Conservation (phyloP, 768 basidiomycete genomes). For the Phaeotremella fagi region DNA sequence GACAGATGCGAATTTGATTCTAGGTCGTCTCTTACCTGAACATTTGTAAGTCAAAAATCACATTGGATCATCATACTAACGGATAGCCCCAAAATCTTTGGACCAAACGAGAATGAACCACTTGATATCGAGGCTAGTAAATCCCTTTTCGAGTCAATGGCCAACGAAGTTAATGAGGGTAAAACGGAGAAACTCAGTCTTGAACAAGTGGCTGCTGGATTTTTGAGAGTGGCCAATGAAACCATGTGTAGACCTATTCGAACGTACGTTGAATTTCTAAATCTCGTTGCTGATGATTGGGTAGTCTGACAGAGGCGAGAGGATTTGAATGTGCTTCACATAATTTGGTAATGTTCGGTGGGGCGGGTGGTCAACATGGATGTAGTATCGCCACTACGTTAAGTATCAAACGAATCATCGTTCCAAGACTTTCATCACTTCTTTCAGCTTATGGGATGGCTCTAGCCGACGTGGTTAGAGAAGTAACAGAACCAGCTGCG, state of each 20-base stretch:
- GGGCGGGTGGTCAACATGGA: conserved; percentile 47
- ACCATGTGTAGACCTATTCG: conserved; percentile 63
- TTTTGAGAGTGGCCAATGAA: conserved; percentile 94
- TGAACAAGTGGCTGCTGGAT: conserved; percentile 87
- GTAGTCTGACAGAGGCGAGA: conserved; percentile 70
- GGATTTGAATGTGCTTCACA: conserved; percentile 80
- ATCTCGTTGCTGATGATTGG: conserved; percentile 53
- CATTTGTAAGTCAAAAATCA: conserved; percentile 50
- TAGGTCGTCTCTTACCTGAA: conserved; percentile 58
- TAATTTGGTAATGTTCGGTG: conserved; percentile 48
- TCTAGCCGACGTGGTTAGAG: conserved; percentile 49
- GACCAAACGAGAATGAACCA: conserved; percentile 77
- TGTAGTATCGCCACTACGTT: conserved; percentile 37
- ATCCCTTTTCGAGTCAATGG: conserved; percentile 63
- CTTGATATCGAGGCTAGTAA: conserved; percentile 70
- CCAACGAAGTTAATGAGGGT: conserved; percentile 64
- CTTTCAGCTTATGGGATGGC: conserved; percentile 41
- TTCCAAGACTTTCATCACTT: conserved; percentile 35
- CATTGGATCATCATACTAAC: neutral
- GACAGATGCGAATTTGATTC: conserved; percentile 41
- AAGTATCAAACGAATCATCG: conserved; percentile 26
- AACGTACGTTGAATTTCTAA: neutral
- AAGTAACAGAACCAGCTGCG: conserved; percentile 17
- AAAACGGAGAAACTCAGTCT: conserved; percentile 57
- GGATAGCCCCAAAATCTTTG: conserved; percentile 75